Conservation (phyloP, 306 rosid species). For the Abrus pulchellus region DNA sequence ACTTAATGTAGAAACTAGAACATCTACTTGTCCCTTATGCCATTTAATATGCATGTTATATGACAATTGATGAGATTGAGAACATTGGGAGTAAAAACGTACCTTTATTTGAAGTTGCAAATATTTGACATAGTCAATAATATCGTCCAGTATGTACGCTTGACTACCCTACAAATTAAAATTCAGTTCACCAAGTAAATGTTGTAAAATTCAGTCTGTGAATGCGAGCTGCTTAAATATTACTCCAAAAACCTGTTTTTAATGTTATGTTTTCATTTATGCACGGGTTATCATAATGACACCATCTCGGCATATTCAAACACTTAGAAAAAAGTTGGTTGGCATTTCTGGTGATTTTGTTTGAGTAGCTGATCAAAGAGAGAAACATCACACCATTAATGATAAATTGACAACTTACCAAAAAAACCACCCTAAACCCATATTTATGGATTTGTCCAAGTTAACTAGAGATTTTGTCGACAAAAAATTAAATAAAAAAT, state of each 20-base stretch:
- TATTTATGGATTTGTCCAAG: no score
- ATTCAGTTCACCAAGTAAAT: constrained; percentile 21
- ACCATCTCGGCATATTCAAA: neutral
- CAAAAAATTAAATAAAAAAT: no score
- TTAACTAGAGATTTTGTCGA: no score
- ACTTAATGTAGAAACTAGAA: neutral
- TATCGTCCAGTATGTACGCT: constrained; percentile 70
- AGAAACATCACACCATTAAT: neutral
- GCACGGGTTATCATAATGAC: neutral
- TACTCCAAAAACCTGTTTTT: neutral
- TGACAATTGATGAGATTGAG: neutral
- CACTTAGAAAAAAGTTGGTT: neutral
- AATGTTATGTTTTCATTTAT: constrained; percentile 17
- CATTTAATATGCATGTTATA: neutral
- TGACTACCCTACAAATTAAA: constrained; percentile 73
- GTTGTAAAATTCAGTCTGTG: constrained; percentile 13
- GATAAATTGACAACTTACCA: constrained; percentile 8
- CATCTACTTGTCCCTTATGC: neutral
- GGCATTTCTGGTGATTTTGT: neutral
- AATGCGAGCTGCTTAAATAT: neutral
- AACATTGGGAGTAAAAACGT: constrained; percentile 29
- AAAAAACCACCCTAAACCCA: neutral
- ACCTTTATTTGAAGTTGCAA: constrained; percentile 90
- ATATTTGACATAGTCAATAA: constrained; percentile 84
- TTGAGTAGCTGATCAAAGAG: neutral